Percentiles rank a stretch among this genome's conserved stretches.
These are phyloP conservation scores for Gynochthodes officinalis DNA, from an alignment of 257 asterid genomes.

Conservation along the genomic window DNA sequence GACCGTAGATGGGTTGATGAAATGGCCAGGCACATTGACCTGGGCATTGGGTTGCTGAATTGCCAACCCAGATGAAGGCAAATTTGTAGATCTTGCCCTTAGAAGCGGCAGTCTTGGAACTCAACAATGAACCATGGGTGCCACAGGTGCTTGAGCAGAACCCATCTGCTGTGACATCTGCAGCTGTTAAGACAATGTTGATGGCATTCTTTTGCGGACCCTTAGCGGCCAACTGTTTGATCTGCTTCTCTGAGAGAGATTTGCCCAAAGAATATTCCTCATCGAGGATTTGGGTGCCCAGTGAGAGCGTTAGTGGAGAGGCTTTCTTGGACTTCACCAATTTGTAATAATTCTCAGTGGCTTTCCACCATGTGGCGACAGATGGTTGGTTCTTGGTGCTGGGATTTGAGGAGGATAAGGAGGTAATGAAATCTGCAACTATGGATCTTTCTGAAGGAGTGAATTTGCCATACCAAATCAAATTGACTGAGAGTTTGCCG, in stretches of 20 bases:
- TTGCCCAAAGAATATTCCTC: conserved; percentile 46
- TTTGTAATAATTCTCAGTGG: conserved; percentile 36
- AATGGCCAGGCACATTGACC: conserved; percentile 69
- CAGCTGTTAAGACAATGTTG: conserved; percentile 46
- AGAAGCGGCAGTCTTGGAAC: conserved; percentile 19
- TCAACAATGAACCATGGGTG: conserved; percentile 41
- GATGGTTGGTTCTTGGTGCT: conserved; percentile 30
- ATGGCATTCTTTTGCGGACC: conserved; percentile 48
- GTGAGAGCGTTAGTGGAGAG: conserved; percentile 19
- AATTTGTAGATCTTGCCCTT: conserved; percentile 40
- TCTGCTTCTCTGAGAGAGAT: conserved; percentile 32
- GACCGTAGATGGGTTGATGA: conserved; percentile 58
- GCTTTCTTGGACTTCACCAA: conserved; percentile 31
- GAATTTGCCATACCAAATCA: conserved; percentile 45
- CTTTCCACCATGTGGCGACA: conserved; percentile 45
- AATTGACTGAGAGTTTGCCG: conserved; percentile 35
- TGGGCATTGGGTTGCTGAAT: conserved; percentile 47
- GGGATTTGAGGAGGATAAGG: conserved; percentile 24
- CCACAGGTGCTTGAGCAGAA: conserved; percentile 59
- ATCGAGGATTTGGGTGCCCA: conserved; percentile 34
- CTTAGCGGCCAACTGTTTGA: conserved; percentile 35
- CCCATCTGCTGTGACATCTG: conserved; percentile 46
- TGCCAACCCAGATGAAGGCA: conserved; percentile 62
- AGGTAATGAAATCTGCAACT: conserved; percentile 35
- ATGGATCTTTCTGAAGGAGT: conserved; percentile 33